These are phyloP conservation scores for sunflower (Helianthus annuus) DNA, from an alignment of 129 eudicot species.

Conservation along the genomic window HanXRQr2.0-SUNRISE NC_035435.2:61716976-61717475, in stretches of 20 bases:
- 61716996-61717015: slow-evolving; percentile 46
- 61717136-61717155: slow-evolving; percentile 53
- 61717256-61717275: slow-evolving; percentile 38
- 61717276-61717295: slow-evolving; percentile 33
- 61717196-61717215: slow-evolving; percentile 40
- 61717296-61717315: slow-evolving; percentile 39
- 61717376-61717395: slow-evolving; percentile 38
- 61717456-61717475: slow-evolving; percentile 46
- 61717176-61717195: slow-evolving; percentile 45
- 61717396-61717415: slow-evolving; percentile 31
- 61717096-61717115: slow-evolving; percentile 41
- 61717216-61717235: slow-evolving; percentile 33
- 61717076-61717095: slow-evolving; percentile 40
- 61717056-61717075: slow-evolving; percentile 34
- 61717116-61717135: slow-evolving; percentile 48
- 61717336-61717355: slow-evolving; percentile 34
- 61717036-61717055: slow-evolving; percentile 45
- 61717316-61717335: slow-evolving; percentile 38
- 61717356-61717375: slow-evolving; percentile 31
- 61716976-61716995: slow-evolving; percentile 24
- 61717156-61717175: slow-evolving; percentile 41
- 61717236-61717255: slow-evolving; percentile 43
- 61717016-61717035: slow-evolving; percentile 36
- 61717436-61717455: slow-evolving; percentile 33
- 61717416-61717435: slow-evolving; percentile 25